Evolutionary conservation across 1,284 basidiomycete genomes (phyloP), one percentile per base, ranked within the genome.

Genomic region (Heterobasidion parviporum): DNA sequence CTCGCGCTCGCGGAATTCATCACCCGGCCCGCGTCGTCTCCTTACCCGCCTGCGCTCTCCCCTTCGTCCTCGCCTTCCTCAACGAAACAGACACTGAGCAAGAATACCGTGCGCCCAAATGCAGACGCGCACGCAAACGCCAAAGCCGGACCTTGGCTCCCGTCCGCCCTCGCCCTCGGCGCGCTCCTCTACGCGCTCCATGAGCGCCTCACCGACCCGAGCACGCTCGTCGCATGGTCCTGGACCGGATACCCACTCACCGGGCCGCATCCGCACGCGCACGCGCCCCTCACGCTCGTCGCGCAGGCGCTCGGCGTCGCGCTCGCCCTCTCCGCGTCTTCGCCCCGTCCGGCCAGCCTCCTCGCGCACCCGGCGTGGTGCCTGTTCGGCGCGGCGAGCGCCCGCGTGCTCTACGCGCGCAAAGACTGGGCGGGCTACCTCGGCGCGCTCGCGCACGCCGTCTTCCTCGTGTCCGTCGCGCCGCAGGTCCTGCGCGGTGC

Each of bases 231-330:
- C 59, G 85, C 91, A 1, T 96, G 92, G 90, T 86, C 89, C 0
- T 97, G 93, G 92, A 89, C 89, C 0, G 94, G 94, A 1, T 96
- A 87, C 63, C 91, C 94, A 0, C 65, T 80, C 57, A 79, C 73
- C 46, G 92, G 91, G 1, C 93, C 92, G 1, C 70, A 85, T 8
- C 86, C 92, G 2, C 83, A 91, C 64, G 71, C 87, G 2, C 85
- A 92, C 64, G 87, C 86, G 18, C 77, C 79, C 0, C 65, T 91
- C 44, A 87, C 90, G 26, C 74, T 94, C 47, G 61, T 83, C n/a
- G 81, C 81, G 1, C 82, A 90, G 63, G 75, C 75, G 1, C 34
- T 83, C 6, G 87, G 87, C 2, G 65, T 88, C 1, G 61, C 77
- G 1, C 57, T 84, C 5, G 71, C 79, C 3, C 60, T 79, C 7